Conservation (phyloP, 352 stramenopile species). For the Globisporangium abappressorium region DNA sequence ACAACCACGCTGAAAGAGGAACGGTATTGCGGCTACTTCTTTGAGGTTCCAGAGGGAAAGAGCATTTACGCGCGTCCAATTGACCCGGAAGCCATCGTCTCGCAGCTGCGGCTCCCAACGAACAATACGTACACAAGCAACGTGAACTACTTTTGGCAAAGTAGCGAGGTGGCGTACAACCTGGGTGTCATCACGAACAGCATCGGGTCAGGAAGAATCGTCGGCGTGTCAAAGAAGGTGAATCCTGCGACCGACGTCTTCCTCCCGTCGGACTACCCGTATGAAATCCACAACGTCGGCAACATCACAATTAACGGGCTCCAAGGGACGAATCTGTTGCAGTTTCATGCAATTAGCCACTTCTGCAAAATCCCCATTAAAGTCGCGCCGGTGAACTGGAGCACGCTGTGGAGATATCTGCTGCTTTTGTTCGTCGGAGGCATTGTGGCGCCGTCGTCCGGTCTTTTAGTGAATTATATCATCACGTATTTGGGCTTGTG, state of each 20-base stretch:
- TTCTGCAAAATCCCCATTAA: constrained; percentile 65
- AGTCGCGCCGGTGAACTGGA: constrained; percentile 51
- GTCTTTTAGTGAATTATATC: constrained; percentile 75
- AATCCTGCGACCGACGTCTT: constrained; percentile 52
- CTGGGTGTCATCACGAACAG: constrained; percentile 65
- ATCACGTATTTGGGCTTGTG: constrained; percentile 77
- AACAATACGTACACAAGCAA: constrained; percentile 47
- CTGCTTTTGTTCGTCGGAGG: constrained; percentile 69
- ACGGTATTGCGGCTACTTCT: constrained; percentile 75
- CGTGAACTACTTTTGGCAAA: constrained; percentile 68
- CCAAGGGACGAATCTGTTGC: constrained; percentile 36
- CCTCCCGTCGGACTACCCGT: constrained; percentile 28
- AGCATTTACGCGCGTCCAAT: constrained; percentile 43
- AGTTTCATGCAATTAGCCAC: constrained; percentile 44
- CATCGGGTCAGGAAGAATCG: constrained; percentile 41
- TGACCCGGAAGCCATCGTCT: constrained; percentile 39
- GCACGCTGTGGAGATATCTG: constrained; percentile 61
- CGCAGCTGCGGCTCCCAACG: constrained; percentile 39
- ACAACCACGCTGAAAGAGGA: constrained; percentile 17
- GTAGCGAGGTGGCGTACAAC: constrained; percentile 53
- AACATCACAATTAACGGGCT: constrained; percentile 51
- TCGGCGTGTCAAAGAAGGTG: constrained; percentile 71
- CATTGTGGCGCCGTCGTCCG: constrained; percentile 59
- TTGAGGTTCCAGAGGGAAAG: constrained; percentile 42
- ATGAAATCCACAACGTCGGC: constrained; percentile 34